A percentile compares a stretch with the other conserved stretches of the same genome.
These are phyloP conservation scores for Arachnopeziza araneosa DNA, from an alignment of 2,329 filamentous ascomycete species.

Conservation along the genomic window DNA sequence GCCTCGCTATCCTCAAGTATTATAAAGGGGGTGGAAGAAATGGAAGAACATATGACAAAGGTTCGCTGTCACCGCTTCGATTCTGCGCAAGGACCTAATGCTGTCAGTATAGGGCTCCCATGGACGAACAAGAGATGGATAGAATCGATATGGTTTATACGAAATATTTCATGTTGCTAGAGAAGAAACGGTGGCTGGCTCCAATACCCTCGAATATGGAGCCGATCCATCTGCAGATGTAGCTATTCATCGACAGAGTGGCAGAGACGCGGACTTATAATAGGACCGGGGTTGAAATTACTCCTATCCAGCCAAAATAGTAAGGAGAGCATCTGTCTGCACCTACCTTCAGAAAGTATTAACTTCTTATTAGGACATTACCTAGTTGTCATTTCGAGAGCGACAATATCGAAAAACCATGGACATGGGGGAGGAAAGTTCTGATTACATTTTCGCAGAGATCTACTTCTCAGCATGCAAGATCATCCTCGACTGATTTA, in stretches of 20 bases:
- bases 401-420: conserved; percentile 43
- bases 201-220: not conserved
- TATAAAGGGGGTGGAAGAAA: not conserved
- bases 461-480: conserved; percentile 12
- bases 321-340: too few relatives aligned
- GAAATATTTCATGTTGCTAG: conserved; percentile 14
- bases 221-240: too few relatives aligned
- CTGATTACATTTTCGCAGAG: conserved; percentile 20
- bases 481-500: not conserved
- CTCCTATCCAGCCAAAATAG: too few relatives aligned
- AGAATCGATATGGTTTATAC: conserved; percentile 18
- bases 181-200: conserved; percentile 4
- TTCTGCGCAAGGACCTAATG: not conserved
- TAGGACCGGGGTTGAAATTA: too few relatives aligned
- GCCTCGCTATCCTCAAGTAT: conserved; percentile 5
- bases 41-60: too few relatives aligned
- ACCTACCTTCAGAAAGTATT: too few relatives aligned
- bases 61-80: too few relatives aligned
- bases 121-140: conserved; percentile 17
- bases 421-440: conserved; percentile 21
- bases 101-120: conserved; percentile 12
- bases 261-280: too few relatives aligned
- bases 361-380: too few relatives aligned
- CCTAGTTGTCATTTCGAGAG: conserved; percentile 48
- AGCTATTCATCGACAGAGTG: too few relatives aligned